These are phyloP conservation scores for Acidomyces sp. DNA, from an alignment of 495 filamentous ascomycete genomes.

Conservation along the genomic window DNA sequence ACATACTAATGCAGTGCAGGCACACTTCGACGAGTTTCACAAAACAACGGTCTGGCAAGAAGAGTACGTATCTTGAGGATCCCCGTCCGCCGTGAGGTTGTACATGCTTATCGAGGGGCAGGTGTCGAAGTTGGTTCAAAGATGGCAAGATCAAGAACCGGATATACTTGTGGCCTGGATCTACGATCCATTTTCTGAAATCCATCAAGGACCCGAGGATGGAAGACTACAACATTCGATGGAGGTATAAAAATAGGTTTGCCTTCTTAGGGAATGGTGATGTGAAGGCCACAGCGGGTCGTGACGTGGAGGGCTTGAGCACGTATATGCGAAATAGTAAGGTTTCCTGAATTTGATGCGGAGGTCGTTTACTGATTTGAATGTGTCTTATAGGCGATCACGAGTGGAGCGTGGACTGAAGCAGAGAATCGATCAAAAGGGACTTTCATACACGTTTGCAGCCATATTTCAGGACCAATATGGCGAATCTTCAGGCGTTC, in stretches of 20 bases:
- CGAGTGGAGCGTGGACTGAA: constrained; percentile 17
- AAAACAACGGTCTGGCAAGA: constrained; percentile 15
- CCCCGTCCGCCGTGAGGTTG: too few relatives aligned
- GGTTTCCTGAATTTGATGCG: constrained; percentile 1
- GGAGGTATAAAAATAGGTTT: constrained; percentile 30
- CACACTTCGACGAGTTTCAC: constrained; percentile 14
- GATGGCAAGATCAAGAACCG: constrained; percentile 30
- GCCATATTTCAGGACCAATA: too few relatives aligned
- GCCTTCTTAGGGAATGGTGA: constrained; percentile 32
- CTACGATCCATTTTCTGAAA: constrained; percentile 25
- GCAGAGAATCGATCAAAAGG: constrained; percentile 1
- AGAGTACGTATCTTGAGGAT: too few relatives aligned
- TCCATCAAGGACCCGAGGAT: constrained; percentile 23
- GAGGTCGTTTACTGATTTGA: neutral
- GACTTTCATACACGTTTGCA: too few relatives aligned
- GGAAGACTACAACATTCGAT: constrained; percentile 27
- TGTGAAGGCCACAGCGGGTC: constrained; percentile 26
- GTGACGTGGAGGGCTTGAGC: constrained; percentile 28
- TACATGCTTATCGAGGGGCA: too few relatives aligned
- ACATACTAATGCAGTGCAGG: too few relatives aligned
- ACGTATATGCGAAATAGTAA: constrained; percentile 29
- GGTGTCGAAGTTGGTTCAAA: constrained; percentile 18
- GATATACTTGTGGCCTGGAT: constrained; percentile 29
- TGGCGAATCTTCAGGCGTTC: too few relatives aligned
- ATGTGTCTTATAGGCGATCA: constrained; percentile 5